A percentile compares a stretch with the other conserved stretches of the same genome.
These are phyloP conservation scores for Erigeron philadelphicus DNA, from an alignment of 140 eudicot species.

Conservation along the genomic window DNA sequence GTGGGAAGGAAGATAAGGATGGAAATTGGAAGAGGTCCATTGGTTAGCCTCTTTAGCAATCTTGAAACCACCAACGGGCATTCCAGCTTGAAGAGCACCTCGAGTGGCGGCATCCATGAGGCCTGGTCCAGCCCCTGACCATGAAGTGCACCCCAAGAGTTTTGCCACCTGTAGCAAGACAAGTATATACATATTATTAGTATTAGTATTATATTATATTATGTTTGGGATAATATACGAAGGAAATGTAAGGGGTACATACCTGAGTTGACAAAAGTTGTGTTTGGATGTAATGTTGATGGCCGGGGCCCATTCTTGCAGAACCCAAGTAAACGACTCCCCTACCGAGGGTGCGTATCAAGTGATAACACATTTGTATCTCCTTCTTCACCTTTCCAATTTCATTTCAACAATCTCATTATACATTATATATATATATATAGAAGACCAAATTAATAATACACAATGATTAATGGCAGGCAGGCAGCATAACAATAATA, in stretches of 20 bases:
- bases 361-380: conserved; percentile 77
- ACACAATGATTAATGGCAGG: too few species aligned
- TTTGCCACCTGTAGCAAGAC: conserved; percentile 49
- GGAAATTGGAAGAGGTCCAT: conserved; percentile 78
- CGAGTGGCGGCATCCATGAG: conserved; percentile 95
- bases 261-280: conserved; percentile 64
- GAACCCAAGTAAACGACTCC: conserved; percentile 96
- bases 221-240: neutral
- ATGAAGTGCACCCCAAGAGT: conserved; percentile 76
- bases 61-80: conserved; percentile 95
- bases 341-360: conserved; percentile 77
- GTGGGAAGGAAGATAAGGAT: conserved; percentile 74
- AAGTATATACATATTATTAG: neutral
- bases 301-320: conserved; percentile 66
- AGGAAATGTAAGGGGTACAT: conserved; percentile 20
- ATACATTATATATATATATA: neutral
- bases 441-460: neutral
- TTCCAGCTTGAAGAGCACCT: conserved; percentile 90
- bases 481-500: too few species aligned
- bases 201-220: too few species aligned
- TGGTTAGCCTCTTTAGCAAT: conserved; percentile 91
- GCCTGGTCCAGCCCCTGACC: conserved; percentile 99
- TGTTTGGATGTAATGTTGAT: conserved; percentile 67
- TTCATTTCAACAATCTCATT: too few species aligned
- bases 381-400: conserved; percentile 67